Base-by-base conservation (phyloP, 2,329 filamentous ascomycete genomes). In the Fusarium beomiforme region DNA sequence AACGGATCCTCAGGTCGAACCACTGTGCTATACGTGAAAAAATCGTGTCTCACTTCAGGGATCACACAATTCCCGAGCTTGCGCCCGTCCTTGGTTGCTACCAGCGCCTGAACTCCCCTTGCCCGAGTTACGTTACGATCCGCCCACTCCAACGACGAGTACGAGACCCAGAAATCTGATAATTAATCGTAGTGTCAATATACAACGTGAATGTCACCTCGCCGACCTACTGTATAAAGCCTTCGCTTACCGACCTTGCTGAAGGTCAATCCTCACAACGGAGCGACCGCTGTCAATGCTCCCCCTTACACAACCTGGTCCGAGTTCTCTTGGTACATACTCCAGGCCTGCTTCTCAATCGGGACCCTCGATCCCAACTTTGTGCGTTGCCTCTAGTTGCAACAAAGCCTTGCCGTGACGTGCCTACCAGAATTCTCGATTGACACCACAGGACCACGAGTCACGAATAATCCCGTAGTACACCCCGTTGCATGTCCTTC, bases 41-140 rank as follows among this genome's bases (percentile, higher is more conserved):
- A 3, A 6, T 8, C 2, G 36, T 29, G 29, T 26, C 6, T 7
- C 4, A 4, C 6, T 2, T 2, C 3, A n/a, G n/a, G 1, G 13
- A 16, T 1, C 2, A 2, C 8, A 3, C 21, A n/a, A 0, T 2
- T 11, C 9, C 9, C 6, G 12, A 12, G 9, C 5, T 5, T 1
- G 8, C 10, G 17, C 31, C 0, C 12, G 2, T 8, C 10, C 17
- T 5, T 34, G 0, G 2, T 16, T 3, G 5, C 2, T 2, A 2
- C 9, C 21, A 0, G 1, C 8, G 2, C 31, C 4, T 8, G 7
- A 6, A 1, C 8, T n/a, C 21, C 2, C 6, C 3, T 2, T 6
- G 9, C 6, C 17, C 17, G 5, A 14, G 16, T 12, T 6, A 8
- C 34, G 6, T 8, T 11, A 9, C 47, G 31, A 50, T 33, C 3